Evolutionary conservation across 805 yeast species (phyloP), one percentile per base, ranked within the genome.

Genomic region (Hemisphaericaspora nanyangensis): DNA sequence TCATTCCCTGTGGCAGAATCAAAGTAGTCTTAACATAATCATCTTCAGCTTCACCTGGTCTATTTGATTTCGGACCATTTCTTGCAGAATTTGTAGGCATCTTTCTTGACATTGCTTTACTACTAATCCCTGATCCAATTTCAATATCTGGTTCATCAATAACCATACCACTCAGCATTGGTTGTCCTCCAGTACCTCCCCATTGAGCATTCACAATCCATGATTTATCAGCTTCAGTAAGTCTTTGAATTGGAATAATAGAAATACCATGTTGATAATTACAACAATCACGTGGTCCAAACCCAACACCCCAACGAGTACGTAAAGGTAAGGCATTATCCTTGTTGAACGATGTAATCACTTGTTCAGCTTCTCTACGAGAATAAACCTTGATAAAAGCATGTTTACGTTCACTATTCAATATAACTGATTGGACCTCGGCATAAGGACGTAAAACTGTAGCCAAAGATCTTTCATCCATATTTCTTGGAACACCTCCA

Each of bases 241-340:
- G 73, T 52, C 96, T 77, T 43, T 77, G 77, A 35, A 93, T 66
- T 12, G 98, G 96, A 45, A 93, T 88, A 27, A 89, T 77, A 44
- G 95, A 84, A 28, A 82, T 74, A 45, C 99, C 99, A 42, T 82
- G 82, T 55, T 82, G 90, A 63, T 93, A 93, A 63, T 93, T 95
- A 60, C 96, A 87, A 69, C 98, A 91, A 61, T 93, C 98, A 68
- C 99, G 80, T 39, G 99, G 99, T 4, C 99, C 99, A 56, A 85
- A 93, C 1, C 99, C 99, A 46, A 93, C 98, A 49, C 98, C 99
- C 99, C 99, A 93, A 58, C 96, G 77, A 4, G 95, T 86, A 63
- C 98, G 78, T 50, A 93, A 69, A 49, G 78, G 68, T 56, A 68
- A 65, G 7, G 76, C 61, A 29, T 84, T 82, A 45, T 80, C 82